Conservation (phyloP, 2,329 filamentous ascomycete genomes). For the Colletotrichum musicola region DNA sequence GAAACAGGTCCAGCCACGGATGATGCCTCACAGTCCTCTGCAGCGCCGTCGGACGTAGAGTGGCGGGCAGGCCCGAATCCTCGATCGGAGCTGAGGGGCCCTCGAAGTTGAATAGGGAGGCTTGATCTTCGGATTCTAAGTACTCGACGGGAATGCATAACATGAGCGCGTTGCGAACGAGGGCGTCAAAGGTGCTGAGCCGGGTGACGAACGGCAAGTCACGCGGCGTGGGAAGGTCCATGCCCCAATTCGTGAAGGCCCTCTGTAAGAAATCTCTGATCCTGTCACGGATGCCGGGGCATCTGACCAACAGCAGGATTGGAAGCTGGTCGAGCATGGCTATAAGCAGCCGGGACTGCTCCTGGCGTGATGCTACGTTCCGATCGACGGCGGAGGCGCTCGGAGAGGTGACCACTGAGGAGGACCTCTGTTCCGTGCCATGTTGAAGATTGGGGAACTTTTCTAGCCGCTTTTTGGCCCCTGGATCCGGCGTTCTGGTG, state of each 20-base stretch:
- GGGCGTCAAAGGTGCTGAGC: conserved; percentile 10
- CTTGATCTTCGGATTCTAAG: background rate
- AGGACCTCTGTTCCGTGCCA: no score
- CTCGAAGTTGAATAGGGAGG: background rate
- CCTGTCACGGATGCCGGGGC: background rate
- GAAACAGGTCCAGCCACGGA: conserved; percentile 49
- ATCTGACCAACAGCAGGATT: background rate
- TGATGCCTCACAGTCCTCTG: conserved; percentile 46
- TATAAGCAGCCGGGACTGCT: no score
- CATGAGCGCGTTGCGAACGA: conserved; percentile 6
- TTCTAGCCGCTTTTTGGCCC: background rate
- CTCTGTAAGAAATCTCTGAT: background rate
- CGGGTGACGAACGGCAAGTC: conserved; percentile 12
- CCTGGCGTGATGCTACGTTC: no score
- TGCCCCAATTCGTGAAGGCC: background rate
- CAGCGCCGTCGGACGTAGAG: conserved; percentile 44
- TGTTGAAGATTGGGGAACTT: no score
- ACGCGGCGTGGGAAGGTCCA: background rate
- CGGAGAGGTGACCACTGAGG: no score
- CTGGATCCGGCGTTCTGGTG: background rate
- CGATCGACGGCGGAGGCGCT: no score
- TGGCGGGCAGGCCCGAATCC: conserved; percentile 4
- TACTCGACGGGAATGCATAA: background rate
- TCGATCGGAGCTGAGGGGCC: background rate
- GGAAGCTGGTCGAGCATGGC: background rate